A percentile compares a stretch with the other conserved stretches of the same genome.
phyloP scores from a whole-genome alignment of 2,329 filamentous ascomycete genomes.

The Myotisia sp. region DNA sequence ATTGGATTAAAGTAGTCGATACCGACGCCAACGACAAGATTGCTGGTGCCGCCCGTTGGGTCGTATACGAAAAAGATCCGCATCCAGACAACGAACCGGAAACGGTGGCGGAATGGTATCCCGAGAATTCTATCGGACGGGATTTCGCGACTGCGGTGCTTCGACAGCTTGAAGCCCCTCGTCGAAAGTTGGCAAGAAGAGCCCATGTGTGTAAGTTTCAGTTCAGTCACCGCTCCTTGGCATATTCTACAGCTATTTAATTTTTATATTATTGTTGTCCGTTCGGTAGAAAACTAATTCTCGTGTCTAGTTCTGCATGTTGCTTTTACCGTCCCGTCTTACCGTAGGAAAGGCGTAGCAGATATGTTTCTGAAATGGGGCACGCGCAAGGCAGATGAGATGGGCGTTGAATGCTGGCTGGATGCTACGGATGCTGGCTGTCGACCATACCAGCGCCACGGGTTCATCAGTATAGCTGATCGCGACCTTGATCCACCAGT shows the following conservation, averaged over 20 bases:
- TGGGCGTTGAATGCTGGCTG: conserved; percentile 16
- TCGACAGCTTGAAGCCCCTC: conserved; percentile 11
- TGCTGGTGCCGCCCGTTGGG: conserved; percentile 20
- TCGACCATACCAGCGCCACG: conserved; percentile 11
- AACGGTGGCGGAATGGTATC: conserved; percentile 20
- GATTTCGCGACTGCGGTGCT: conserved; percentile 14
- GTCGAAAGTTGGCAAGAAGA: conserved; percentile 12
- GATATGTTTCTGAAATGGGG: conserved; percentile 18
- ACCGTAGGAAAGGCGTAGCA: conserved; percentile 16
- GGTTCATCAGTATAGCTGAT: conserved; percentile 8
- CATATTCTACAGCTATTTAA: too few relatives aligned
- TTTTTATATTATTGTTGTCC: background rate
- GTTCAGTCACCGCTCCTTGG: too few relatives aligned
- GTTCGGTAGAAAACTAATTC: background rate
- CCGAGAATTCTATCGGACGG: conserved; percentile 14
- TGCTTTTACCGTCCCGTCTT: conserved; percentile 16
- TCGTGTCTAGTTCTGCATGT: conserved; percentile 14
- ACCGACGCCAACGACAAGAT: conserved; percentile 17
- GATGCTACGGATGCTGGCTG: conserved; percentile 14
- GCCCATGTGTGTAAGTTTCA: conserved; percentile 15
- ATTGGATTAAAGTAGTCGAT: conserved; percentile 22
- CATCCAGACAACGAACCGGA: conserved; percentile 12
- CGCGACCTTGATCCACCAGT: conserved; percentile 5
- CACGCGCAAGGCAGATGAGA: conserved; percentile 14
- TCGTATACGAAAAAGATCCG: conserved; percentile 18